Evolutionary conservation across 495 filamentous ascomycete species (phyloP), one percentile per base, ranked within the genome.

Genomic region (Penicillium waksmanii): DNA sequence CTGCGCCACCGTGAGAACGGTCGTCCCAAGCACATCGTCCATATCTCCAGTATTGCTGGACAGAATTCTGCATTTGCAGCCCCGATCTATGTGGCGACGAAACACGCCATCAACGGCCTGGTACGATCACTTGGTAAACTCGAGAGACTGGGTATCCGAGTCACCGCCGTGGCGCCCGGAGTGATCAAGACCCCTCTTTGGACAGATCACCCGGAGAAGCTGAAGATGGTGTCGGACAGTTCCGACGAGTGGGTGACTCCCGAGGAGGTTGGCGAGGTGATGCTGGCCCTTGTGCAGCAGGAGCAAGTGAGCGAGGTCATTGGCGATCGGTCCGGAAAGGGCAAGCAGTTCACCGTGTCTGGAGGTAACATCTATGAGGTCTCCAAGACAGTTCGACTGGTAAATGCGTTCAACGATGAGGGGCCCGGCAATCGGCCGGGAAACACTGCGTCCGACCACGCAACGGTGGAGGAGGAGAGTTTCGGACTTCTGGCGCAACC

Each of bases 141-240:
- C 31, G 82, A 66, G 6, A 67, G 60, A 3, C 68, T 84, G 25
- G 85, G 85, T 3, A 85, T 91, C 56, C 66, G 85, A 1, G 85
- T 90, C 18, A 87, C 82, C 35, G 87, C 81, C 1, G 86, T 90
- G 1, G 86, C 87, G 33, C 87, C 88, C 0, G 88, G 86, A 4
- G 67, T 88, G 1, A 85, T 89, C 61, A 85, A 85, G 63, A 90
- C 87, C 1, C 84, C 88, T 27, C 66, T 91, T 4, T 91, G 86
- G 87, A 86, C 82, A 0, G 85, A 89, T 1, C 75, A 88, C 61
- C 85, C 86, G 13, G 86, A 89, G 67, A 90, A 91, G 66, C 17
- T 87, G 53, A 75, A 75, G 57, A 79, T 87, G 67, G 57, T 89
- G 1, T 70, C 81, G 53, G 73, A 76, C 8, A 67, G 63, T 1